A percentile compares a stretch with the other conserved stretches of the same genome.
Evolutionary conservation across 148 eudicot genomes (phyloP).

Genomic region (Pharnaceum exiguum): DNA sequence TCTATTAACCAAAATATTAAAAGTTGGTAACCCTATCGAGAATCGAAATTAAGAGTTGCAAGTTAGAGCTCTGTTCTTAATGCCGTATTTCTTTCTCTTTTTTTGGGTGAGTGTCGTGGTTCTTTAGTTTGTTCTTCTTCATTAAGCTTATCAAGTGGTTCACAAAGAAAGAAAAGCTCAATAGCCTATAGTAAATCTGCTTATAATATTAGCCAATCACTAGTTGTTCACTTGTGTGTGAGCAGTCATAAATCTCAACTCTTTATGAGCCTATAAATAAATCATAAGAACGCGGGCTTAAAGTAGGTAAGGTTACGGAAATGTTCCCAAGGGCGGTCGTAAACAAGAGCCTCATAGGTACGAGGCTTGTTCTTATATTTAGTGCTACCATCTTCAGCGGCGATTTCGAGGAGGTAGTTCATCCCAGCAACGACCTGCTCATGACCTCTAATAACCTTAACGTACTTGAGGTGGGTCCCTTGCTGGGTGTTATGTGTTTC

Average conservation of each 20-base stretch:
- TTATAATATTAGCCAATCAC: no score
- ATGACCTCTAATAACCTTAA: slow-evolving; percentile 20
- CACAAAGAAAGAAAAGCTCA: no score
- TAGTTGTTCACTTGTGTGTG: background rate
- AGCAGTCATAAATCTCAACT: background rate
- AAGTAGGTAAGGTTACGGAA: slow-evolving; percentile 25
- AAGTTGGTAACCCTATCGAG: no score
- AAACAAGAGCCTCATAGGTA: slow-evolving; percentile 29
- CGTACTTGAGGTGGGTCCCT: background rate
- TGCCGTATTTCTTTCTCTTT: no score
- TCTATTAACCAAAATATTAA: no score
- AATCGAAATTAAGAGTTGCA: no score
- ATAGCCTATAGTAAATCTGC: no score
- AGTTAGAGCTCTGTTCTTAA: no score
- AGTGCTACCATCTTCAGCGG: slow-evolving; percentile 23
- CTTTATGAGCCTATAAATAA: background rate
- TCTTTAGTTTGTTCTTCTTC: no score
- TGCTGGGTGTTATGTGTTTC: slow-evolving; percentile 25
- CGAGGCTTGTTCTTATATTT: background rate
- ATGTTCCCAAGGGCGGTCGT: slow-evolving; percentile 33
- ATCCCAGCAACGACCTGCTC: slow-evolving; percentile 37
- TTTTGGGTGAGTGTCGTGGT: no score
- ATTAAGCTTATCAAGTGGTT: no score
- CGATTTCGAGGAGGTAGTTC: slow-evolving; percentile 27
- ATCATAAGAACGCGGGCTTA: no score